phyloP scores from a whole-genome alignment of 2,329 filamentous ascomycete genomes.

The Diaporthe ilicicola region DNA sequence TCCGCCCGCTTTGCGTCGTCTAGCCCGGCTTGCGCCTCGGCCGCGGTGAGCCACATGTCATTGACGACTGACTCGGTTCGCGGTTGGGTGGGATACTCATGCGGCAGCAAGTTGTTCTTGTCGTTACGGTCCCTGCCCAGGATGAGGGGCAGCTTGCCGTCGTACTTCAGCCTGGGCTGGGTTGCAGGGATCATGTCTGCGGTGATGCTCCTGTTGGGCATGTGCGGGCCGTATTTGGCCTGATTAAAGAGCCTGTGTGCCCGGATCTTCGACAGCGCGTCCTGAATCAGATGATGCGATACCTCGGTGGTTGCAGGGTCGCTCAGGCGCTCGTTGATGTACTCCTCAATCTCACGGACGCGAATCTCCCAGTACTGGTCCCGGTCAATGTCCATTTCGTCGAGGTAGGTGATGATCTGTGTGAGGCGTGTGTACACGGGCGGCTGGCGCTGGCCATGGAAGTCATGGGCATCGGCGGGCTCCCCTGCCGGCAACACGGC shows the following conservation, averaged over 20 bases:
- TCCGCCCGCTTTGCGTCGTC: neutral
- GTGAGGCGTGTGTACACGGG: constrained; percentile 43
- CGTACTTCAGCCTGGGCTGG: constrained; percentile 39
- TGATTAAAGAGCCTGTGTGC: constrained; percentile 47
- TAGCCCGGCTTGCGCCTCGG: neutral
- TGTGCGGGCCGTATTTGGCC: constrained; percentile 44
- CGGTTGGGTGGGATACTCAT: constrained; percentile 14
- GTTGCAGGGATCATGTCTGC: constrained; percentile 38
- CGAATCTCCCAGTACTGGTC: constrained; percentile 50
- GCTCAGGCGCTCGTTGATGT: constrained; percentile 47
- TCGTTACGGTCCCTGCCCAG: constrained; percentile 37
- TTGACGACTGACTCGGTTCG: constrained; percentile 39
- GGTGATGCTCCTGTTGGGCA: constrained; percentile 40
- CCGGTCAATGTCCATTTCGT: constrained; percentile 56
- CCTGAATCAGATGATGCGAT: constrained; percentile 35
- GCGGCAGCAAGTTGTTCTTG: neutral
- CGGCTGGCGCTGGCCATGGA: constrained; percentile 42
- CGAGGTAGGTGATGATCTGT: constrained; percentile 54
- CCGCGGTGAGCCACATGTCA: constrained; percentile 43
- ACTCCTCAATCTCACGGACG: constrained; percentile 47
- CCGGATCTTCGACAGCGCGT: constrained; percentile 45
- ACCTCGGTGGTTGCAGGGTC: constrained; percentile 33
- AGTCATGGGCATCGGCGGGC: constrained; percentile 8
- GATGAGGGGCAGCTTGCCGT: constrained; percentile 40
- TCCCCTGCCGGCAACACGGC: neutral